These are phyloP conservation scores for Marchantia polymorpha DNA, from an alignment of 225 moss, liverwort and hornwort genomes.

Conservation along the genomic window DNA sequence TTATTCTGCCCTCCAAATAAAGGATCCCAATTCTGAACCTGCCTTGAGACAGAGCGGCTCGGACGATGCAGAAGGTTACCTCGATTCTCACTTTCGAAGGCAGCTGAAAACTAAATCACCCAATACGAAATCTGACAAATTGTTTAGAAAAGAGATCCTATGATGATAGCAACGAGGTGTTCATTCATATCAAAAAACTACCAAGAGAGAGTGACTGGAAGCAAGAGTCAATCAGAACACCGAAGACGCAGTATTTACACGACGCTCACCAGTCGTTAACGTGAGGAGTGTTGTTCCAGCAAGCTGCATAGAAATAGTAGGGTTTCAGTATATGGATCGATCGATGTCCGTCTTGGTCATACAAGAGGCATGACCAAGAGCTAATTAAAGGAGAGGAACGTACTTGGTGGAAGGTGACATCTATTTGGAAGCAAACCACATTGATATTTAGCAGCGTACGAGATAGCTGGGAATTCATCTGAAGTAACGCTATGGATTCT, in stretches of 20 bases:
- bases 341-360: neutral
- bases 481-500: neutral
- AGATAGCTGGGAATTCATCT: too few relatives aligned
- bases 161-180: too few relatives aligned
- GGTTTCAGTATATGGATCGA: neutral
- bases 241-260: too few relatives aligned
- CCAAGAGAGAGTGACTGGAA: too few relatives aligned
- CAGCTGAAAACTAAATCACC: too few relatives aligned
- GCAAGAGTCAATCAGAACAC: too few relatives aligned
- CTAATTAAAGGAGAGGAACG: neutral
- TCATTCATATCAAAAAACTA: too few relatives aligned
- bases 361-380: neutral
- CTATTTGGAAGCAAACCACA: neutral
- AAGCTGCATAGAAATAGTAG: slow-evolving; percentile 25
- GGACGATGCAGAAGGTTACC: neutral
- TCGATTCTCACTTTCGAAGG: neutral
- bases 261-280: slow-evolving; percentile 36
- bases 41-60: neutral
- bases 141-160: too few relatives aligned
- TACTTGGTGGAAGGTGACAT: neutral
- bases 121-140: too few relatives aligned
- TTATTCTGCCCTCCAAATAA: neutral
- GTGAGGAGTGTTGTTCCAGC: slow-evolving; percentile 41
- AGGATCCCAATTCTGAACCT: neutral
- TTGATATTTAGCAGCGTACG: neutral